Percentiles rank a stretch among this genome's conserved stretches.
These are phyloP conservation scores for Candida wancherniae DNA, from an alignment of 805 yeast genomes.

Conservation along the genomic window DNA sequence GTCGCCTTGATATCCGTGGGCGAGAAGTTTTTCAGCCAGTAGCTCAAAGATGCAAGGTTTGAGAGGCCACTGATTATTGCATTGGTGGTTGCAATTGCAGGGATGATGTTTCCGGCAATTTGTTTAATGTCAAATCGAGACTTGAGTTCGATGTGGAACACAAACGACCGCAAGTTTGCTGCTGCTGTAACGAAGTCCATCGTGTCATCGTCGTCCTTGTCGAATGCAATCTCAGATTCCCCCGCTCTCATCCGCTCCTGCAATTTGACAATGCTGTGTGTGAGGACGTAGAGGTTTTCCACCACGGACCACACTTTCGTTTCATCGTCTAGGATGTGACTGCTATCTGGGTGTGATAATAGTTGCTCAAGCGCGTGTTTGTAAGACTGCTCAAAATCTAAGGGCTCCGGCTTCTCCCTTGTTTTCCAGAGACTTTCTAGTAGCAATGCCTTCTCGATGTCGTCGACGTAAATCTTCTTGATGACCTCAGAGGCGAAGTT, in stretches of 20 bases:
- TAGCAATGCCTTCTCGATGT: slow-evolving; percentile 65
- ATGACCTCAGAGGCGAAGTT: slow-evolving; percentile 41
- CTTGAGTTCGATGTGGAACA: slow-evolving; percentile 66
- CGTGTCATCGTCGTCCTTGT: slow-evolving; percentile 93
- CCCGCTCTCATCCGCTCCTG: slow-evolving; percentile 41
- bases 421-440: slow-evolving; percentile 78
- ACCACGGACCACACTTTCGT: slow-evolving; percentile 55
- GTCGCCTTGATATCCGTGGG: slow-evolving; percentile 25
- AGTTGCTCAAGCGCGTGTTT: slow-evolving; percentile 12
- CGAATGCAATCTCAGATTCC: slow-evolving; percentile 57
- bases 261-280: slow-evolving; percentile 43
- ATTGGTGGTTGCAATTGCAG: slow-evolving; percentile 97
- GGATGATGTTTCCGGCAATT: slow-evolving; percentile 96
- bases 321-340: slow-evolving; percentile 22
- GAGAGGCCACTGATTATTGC: slow-evolving; percentile 92
- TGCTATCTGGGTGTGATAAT: slow-evolving; percentile 17
- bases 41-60: slow-evolving; percentile 63
- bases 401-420: slow-evolving; percentile 63
- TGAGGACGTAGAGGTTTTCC: slow-evolving; percentile 61
- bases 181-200: slow-evolving; percentile 83
- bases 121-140: slow-evolving; percentile 85
- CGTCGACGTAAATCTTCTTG: slow-evolving; percentile 61
- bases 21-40: slow-evolving; percentile 32
- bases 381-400: slow-evolving; percentile 30
- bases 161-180: slow-evolving; percentile 67